phyloP scores from a whole-genome alignment of 176 grass and related monocot species.

The Oryza brachyantha region DNA sequence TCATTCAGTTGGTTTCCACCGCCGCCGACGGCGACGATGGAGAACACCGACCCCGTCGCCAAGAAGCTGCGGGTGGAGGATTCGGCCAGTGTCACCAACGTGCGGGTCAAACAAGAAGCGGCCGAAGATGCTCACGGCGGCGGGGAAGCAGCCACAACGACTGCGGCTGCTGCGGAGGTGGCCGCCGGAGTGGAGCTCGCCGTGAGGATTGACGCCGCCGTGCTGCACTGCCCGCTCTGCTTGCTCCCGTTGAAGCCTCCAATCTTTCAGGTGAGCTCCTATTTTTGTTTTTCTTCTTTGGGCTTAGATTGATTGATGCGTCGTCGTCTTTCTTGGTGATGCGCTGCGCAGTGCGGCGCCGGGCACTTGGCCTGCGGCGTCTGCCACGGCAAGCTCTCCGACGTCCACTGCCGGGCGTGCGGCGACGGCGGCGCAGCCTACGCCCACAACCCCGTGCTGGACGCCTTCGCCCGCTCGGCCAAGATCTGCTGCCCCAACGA shows the following conservation, averaged over 20 bases:
- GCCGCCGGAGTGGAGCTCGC: neutral
- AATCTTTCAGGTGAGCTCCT: neutral
- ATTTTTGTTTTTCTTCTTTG: no score
- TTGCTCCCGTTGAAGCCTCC: neutral
- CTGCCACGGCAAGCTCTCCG: neutral
- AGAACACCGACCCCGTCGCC: no score
- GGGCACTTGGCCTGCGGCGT: slow-evolving; percentile 7
- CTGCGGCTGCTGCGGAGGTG: neutral
- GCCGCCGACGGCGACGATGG: no score
- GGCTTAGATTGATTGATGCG: no score
- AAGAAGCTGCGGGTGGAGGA: no score
- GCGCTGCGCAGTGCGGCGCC: neutral
- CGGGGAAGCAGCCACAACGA: neutral
- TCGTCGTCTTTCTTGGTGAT: neutral
- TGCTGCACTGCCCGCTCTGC: slow-evolving; percentile 6
- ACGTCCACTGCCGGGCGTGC: neutral
- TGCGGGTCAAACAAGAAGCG: no score
- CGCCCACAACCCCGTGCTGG: neutral
- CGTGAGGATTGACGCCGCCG: neutral
- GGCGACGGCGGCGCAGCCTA: neutral
- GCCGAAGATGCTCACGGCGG: no score
- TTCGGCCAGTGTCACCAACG: no score
- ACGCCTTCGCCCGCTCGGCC: neutral
- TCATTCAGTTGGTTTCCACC: no score
- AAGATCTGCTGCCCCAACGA: slow-evolving; percentile 2